A percentile compares a stretch with the other conserved stretches of the same genome.
phyloP scores from a whole-genome alignment of 2,329 filamentous ascomycete species.

The Paracorniculantispora psalliotae region DNA sequence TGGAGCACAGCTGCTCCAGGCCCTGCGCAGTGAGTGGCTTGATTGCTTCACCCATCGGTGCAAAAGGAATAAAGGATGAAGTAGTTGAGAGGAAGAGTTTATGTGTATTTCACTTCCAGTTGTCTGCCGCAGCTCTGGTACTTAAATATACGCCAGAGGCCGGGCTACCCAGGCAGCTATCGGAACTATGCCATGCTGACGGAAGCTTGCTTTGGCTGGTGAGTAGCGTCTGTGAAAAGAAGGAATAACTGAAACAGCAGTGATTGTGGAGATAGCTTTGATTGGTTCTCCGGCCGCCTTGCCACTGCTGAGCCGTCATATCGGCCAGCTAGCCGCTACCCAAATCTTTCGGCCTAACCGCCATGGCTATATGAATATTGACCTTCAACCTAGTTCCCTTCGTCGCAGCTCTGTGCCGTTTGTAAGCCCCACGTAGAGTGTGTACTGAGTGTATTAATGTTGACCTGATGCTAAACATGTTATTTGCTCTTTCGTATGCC shows the following conservation, averaged over 20 bases:
- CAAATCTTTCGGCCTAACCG: not conserved
- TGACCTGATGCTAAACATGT: not conserved
- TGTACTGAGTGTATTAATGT: not conserved
- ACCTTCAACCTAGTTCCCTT: not conserved
- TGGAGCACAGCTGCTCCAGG: constrained; percentile 5
- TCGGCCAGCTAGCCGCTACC: not conserved
- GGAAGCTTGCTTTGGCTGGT: not conserved
- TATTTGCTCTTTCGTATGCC: not conserved
- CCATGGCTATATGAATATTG: not conserved
- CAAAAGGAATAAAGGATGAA: not conserved
- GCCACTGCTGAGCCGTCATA: not conserved
- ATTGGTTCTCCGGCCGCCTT: not conserved
- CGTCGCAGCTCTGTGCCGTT: too few relatives aligned
- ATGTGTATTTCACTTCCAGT: not conserved
- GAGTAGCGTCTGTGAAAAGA: not conserved
- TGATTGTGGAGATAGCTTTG: not conserved
- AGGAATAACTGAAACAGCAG: not conserved
- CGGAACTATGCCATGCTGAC: not conserved
- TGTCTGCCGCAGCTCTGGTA: not conserved
- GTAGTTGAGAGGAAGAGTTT: not conserved
- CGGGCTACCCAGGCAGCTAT: not conserved
- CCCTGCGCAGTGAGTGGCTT: not conserved
- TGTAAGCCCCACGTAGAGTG: too few relatives aligned
- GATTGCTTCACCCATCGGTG: not conserved
- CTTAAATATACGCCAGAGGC: not conserved